Evolutionary conservation across 768 basidiomycete species (phyloP).

Genomic region (Kwoniella botswanensis): DNA sequence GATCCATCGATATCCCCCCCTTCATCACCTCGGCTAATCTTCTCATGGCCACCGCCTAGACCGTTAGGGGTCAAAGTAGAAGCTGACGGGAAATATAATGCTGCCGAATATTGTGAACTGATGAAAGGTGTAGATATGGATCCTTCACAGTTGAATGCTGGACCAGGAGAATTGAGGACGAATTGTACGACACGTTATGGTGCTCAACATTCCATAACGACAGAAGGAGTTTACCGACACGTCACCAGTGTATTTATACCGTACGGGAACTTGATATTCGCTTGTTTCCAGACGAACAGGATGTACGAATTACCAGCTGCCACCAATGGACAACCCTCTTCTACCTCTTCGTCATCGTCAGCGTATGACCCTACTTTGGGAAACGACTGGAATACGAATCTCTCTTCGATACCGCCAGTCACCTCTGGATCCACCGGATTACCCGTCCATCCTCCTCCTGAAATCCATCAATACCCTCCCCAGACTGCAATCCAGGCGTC

Average conservation of each 20-base stretch:
- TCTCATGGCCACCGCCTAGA: conserved; percentile 57
- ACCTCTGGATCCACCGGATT: not conserved
- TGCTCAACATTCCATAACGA: conserved; percentile 52
- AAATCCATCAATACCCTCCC: not conserved
- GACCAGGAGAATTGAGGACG: conserved; percentile 48
- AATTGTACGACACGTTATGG: conserved; percentile 57
- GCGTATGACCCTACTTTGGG: conserved; percentile 2
- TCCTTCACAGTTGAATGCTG: conserved; percentile 36
- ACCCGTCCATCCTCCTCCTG: not conserved
- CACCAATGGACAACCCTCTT: not conserved
- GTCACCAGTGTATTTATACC: conserved; percentile 57
- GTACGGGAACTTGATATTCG: conserved; percentile 53
- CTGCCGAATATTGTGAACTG: conserved; percentile 53
- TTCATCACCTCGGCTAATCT: conserved; percentile 37
- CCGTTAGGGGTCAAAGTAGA: conserved; percentile 22
- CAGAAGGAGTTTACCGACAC: conserved; percentile 53
- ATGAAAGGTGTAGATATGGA: conserved; percentile 56
- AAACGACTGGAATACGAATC: conserved; percentile 3
- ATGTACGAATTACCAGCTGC: conserved; percentile 30
- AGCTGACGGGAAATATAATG: conserved; percentile 54
- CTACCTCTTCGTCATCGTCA: not conserved
- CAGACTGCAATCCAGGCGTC: not conserved
- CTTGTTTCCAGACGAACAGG: conserved; percentile 55
- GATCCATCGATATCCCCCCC: conserved; percentile 27
- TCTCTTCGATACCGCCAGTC: not conserved